Conservation (phyloP, 164 flowering plant species). For the Chloranthus sessilifolius region DNA sequence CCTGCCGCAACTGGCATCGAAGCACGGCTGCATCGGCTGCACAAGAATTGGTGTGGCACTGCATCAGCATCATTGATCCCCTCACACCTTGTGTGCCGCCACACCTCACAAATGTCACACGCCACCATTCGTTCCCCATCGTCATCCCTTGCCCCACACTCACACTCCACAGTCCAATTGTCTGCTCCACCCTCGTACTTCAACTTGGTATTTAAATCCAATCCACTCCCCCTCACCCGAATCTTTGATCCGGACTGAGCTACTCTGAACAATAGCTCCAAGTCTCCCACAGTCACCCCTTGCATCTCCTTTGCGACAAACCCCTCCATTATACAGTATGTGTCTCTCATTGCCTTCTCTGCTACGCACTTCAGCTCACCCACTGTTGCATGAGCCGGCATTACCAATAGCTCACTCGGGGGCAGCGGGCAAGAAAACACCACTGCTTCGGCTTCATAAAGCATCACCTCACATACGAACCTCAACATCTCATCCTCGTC, state of each 20-base stretch:
- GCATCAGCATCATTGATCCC: conserved; percentile 47
- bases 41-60: conserved; percentile 52
- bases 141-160: conserved; percentile 63
- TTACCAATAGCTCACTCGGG: conserved; percentile 39
- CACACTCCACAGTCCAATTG: conserved; percentile 54
- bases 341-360: conserved; percentile 50
- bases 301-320: conserved; percentile 42
- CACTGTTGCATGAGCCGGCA: conserved; percentile 52
- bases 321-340: conserved; percentile 43
- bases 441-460: conserved; percentile 18
- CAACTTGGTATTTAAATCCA: conserved; percentile 26
- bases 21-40: conserved; percentile 33
- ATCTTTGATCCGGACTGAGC: conserved; percentile 44
- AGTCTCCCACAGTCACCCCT: conserved; percentile 31
- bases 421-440: conserved; percentile 10
- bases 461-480: conserved; percentile 38
- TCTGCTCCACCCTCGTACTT: conserved; percentile 56
- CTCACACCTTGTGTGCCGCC: conserved; percentile 69
- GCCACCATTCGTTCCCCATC: conserved; percentile 83
- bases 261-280: conserved; percentile 40
- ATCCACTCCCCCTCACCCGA: conserved; percentile 42
- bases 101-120: conserved; percentile 65
- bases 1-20: conserved; percentile 17
- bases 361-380: conserved; percentile 46
- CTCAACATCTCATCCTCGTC: conserved; percentile 40